Conservation (phyloP, 768 basidiomycete genomes). For the Pisolithus marmoratus region DNA sequence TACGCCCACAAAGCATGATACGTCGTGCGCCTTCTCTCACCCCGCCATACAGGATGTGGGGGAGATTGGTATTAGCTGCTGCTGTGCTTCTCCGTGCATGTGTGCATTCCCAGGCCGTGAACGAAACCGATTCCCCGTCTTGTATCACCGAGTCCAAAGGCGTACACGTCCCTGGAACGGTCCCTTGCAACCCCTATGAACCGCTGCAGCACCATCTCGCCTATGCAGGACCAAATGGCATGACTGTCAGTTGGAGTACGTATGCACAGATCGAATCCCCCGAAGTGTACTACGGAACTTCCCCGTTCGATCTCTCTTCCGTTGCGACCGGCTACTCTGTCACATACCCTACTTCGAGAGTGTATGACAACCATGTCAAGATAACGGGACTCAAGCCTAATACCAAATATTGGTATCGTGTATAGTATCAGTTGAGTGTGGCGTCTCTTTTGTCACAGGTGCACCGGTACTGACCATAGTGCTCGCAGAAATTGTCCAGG, state of each 20-base stretch:
- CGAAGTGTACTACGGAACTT: constrained; percentile 21
- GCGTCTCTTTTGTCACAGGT: background rate
- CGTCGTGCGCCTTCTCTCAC: background rate
- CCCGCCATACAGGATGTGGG: constrained; percentile 3
- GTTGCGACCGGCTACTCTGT: constrained; percentile 15
- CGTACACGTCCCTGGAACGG: constrained; percentile 21
- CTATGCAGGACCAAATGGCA: constrained; percentile 19
- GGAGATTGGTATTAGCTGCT: constrained; percentile 2
- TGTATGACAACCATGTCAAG: constrained; percentile 25
- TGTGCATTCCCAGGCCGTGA: constrained; percentile 11
- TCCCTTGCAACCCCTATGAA: constrained; percentile 24
- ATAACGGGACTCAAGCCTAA: constrained; percentile 17
- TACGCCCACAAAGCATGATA: too few relatives aligned
- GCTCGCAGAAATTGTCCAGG: constrained; percentile 19
- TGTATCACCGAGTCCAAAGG: constrained; percentile 24
- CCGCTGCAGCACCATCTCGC: constrained; percentile 23
- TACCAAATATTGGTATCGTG: constrained; percentile 24
- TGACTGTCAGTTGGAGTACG: constrained; percentile 25
- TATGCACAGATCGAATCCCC: constrained; percentile 13
- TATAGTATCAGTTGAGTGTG: constrained; percentile 18
- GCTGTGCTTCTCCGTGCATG: constrained; percentile 1
- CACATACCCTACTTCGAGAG: constrained; percentile 21
- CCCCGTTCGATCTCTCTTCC: constrained; percentile 12
- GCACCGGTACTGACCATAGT: background rate
- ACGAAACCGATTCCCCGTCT: constrained; percentile 15